Evolutionary conservation across 805 yeast species (phyloP).

Genomic region (Brettanomyces sp.): DNA sequence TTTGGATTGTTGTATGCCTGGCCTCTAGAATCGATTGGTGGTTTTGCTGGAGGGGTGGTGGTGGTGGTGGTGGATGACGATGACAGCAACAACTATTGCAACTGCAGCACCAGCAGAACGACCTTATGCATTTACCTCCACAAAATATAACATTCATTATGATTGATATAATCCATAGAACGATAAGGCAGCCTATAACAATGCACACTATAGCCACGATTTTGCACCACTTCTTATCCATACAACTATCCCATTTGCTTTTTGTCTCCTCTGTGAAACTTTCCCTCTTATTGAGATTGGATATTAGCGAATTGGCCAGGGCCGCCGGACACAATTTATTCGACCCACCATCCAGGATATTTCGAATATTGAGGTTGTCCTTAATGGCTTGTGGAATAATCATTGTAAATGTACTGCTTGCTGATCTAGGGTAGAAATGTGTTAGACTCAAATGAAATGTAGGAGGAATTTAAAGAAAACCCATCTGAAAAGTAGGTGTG

Average conservation of each 20-base stretch:
- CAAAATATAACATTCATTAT: slow-evolving; percentile 48
- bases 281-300: slow-evolving; percentile 10
- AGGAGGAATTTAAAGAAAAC: no score
- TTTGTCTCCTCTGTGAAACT: slow-evolving; percentile 7
- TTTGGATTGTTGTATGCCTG: slow-evolving; percentile 21
- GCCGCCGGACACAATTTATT: slow-evolving; percentile 14
- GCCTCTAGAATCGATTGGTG: slow-evolving; percentile 5
- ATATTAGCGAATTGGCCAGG: slow-evolving; percentile 5
- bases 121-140: slow-evolving; percentile 43
- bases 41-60: slow-evolving; percentile 1
- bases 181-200: slow-evolving; percentile 43
- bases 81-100: slow-evolving; percentile 14
- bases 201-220: slow-evolving; percentile 70
- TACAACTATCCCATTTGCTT: slow-evolving; percentile 61
- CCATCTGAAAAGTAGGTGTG: neutral
- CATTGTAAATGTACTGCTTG: slow-evolving; percentile 1
- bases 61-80: slow-evolving; percentile 3
- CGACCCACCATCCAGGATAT: slow-evolving; percentile 4
- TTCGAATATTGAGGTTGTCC: slow-evolving; percentile 13
- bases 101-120: slow-evolving; percentile 44
- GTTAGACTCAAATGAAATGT: no score
- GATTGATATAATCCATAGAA: slow-evolving; percentile 47
- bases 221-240: slow-evolving; percentile 69
- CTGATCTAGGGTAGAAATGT: no score
- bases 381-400: slow-evolving; percentile 12